Percentiles rank a stretch among this genome's conserved stretches.
Evolutionary conservation across 805 yeast genomes (phyloP).

Genomic region (Suhomyces sp.): DNA sequence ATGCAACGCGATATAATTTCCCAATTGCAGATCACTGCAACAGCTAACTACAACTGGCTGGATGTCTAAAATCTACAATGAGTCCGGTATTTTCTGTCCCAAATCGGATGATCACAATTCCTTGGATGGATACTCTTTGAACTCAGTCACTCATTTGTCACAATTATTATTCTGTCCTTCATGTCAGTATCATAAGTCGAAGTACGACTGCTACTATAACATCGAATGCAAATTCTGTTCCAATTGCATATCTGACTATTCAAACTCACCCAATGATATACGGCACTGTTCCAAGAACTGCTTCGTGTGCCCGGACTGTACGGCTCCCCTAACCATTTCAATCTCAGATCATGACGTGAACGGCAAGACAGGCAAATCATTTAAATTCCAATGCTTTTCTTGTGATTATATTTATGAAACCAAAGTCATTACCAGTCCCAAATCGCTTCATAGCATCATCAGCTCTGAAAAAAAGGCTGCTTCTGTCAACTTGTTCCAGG

Average conservation of each 20-base stretch:
- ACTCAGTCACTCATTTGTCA: slow-evolving; percentile 15
- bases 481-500: neutral
- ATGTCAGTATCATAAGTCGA: slow-evolving; percentile 31
- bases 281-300: slow-evolving; percentile 36
- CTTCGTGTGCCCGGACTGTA: slow-evolving; percentile 38
- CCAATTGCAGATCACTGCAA: neutral
- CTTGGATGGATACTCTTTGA: slow-evolving; percentile 6
- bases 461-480: slow-evolving; percentile 7
- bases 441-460: slow-evolving; percentile 31
- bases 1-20: neutral
- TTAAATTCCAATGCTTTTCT: slow-evolving; percentile 35
- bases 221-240: slow-evolving; percentile 34
- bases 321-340: slow-evolving; percentile 22
- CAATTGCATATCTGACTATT: slow-evolving; percentile 35
- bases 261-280: slow-evolving; percentile 17
- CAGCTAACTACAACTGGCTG: neutral
- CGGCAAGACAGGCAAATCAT: slow-evolving; percentile 28
- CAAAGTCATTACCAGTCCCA: slow-evolving; percentile 38
- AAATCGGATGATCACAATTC: slow-evolving; percentile 5
- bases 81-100: slow-evolving; percentile 20
- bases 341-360: slow-evolving; percentile 12
- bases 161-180: slow-evolving; percentile 36
- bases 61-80: slow-evolving; percentile 24
- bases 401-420: slow-evolving; percentile 38
- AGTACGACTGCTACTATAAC: slow-evolving; percentile 22